Conservation (phyloP, 495 filamentous ascomycete species). For the Aspergillus avenaceus region DNA sequence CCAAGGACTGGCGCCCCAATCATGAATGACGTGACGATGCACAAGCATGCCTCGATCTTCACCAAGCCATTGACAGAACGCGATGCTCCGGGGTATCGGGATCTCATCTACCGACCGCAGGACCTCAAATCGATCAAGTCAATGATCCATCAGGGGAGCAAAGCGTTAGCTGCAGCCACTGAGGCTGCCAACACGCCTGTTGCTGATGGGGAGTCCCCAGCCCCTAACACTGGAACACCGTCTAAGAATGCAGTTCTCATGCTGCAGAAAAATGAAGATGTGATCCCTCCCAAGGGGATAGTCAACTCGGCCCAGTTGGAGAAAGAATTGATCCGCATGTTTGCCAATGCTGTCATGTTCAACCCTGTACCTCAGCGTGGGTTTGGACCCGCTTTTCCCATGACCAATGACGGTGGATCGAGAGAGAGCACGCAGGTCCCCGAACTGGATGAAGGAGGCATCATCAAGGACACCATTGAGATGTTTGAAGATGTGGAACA, state of each 20-base stretch:
- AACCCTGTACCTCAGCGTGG: constrained; percentile 73
- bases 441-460: constrained; percentile 66
- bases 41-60: constrained; percentile 88
- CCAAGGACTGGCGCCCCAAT: constrained; percentile 70
- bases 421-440: constrained; percentile 44
- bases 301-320: constrained; percentile 94
- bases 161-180: constrained; percentile 62
- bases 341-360: constrained; percentile 97
- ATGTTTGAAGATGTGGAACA: constrained; percentile 80
- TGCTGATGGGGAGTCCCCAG: constrained; percentile 42
- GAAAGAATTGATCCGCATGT: constrained; percentile 95
- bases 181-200: constrained; percentile 45
- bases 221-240: constrained; percentile 27
- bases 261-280: constrained; percentile 65
- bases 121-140: constrained; percentile 83
- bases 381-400: constrained; percentile 57
- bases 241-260: constrained; percentile 39
- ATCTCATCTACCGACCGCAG: constrained; percentile 80
- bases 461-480: constrained; percentile 74
- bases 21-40: constrained; percentile 77
- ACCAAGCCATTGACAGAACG: constrained; percentile 75
- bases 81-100: constrained; percentile 83
- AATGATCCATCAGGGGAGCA: constrained; percentile 72
- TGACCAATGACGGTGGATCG: constrained; percentile 33
- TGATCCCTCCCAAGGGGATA: constrained; percentile 83